A percentile compares a stretch with the other conserved stretches of the same genome.
phyloP scores from a whole-genome alignment of 2,329 filamentous ascomycete species.

The Alternaria arborescens region DNA sequence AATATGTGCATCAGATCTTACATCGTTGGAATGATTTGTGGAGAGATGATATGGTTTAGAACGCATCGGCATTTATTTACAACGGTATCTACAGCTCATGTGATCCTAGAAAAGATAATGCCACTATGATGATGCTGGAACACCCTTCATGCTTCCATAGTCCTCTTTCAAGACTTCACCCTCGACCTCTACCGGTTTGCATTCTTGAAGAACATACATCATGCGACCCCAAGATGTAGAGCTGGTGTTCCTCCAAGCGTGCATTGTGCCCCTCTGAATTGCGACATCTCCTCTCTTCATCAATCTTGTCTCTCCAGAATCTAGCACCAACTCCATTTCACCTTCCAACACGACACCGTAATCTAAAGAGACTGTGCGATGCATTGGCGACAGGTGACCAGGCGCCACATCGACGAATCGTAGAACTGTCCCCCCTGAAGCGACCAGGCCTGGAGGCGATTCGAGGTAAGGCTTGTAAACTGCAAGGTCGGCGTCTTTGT shows the following conservation, averaged over 20 bases:
- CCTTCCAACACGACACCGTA: slow-evolving; percentile 53
- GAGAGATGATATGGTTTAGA: background rate
- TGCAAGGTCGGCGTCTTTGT: slow-evolving; percentile 56
- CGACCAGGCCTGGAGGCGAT: slow-evolving; percentile 58
- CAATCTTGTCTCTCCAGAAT: slow-evolving; percentile 47
- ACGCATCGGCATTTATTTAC: background rate
- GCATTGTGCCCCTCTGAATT: slow-evolving; percentile 51
- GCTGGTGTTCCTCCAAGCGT: slow-evolving; percentile 48
- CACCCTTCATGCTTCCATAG: slow-evolving; percentile 42
- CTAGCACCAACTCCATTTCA: slow-evolving; percentile 48
- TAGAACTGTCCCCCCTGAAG: slow-evolving; percentile 57
- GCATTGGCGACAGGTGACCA: slow-evolving; percentile 45
- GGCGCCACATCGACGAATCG: slow-evolving; percentile 50
- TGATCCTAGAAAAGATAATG: background rate
- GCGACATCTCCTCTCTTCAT: slow-evolving; percentile 49
- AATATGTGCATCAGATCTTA: background rate
- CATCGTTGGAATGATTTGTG: background rate
- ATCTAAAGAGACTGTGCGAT: slow-evolving; percentile 50
- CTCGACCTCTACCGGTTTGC: slow-evolving; percentile 35
- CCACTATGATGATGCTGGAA: slow-evolving; percentile 37
- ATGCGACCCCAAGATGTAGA: slow-evolving; percentile 41
- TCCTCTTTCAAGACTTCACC: slow-evolving; percentile 41
- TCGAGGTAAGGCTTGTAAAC: slow-evolving; percentile 56
- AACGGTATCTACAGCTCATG: background rate
- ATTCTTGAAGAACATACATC: slow-evolving; percentile 44